Conservation (phyloP, 2,329 filamentous ascomycete species). For the Colletotrichum cereale region DNA sequence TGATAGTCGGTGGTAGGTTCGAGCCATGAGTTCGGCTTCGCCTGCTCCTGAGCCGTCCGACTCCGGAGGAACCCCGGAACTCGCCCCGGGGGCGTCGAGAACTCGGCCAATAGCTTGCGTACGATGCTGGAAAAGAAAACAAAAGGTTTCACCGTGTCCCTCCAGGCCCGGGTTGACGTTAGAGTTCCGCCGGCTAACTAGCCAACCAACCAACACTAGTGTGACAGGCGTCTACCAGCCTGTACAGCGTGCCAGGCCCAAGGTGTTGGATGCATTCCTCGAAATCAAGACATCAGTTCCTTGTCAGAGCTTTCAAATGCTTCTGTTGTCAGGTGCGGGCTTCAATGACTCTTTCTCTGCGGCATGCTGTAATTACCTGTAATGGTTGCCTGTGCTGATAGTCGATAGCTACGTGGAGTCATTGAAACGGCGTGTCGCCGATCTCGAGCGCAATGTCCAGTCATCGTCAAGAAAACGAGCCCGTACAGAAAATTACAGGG, state of each 20-base stretch:
- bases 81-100: neutral
- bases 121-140: conserved; percentile 35
- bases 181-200: neutral
- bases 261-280: conserved; percentile 18
- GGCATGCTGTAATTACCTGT: neutral
- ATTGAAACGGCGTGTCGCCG: conserved; percentile 25
- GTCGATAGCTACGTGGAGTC: conserved; percentile 20
- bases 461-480: conserved; percentile 18
- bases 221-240: conserved; percentile 25
- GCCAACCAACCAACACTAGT: conserved; percentile 3
- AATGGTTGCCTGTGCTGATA: neutral
- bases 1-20: neutral
- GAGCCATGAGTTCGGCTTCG: conserved; percentile 6
- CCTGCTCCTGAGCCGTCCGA: conserved; percentile 6
- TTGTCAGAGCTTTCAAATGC: conserved; percentile 24
- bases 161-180: neutral
- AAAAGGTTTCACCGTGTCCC: conserved; percentile 15
- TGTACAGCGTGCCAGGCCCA: conserved; percentile 21
- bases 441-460: conserved; percentile 15
- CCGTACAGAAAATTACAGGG: conserved; percentile 2
- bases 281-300: conserved; percentile 22
- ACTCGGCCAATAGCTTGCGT: conserved; percentile 27
- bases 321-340: conserved; percentile 20
- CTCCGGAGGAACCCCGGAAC: neutral
- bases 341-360: neutral